Base-by-base conservation (phyloP, 345 rosid genomes). In the Syzygium jambos region DNA sequence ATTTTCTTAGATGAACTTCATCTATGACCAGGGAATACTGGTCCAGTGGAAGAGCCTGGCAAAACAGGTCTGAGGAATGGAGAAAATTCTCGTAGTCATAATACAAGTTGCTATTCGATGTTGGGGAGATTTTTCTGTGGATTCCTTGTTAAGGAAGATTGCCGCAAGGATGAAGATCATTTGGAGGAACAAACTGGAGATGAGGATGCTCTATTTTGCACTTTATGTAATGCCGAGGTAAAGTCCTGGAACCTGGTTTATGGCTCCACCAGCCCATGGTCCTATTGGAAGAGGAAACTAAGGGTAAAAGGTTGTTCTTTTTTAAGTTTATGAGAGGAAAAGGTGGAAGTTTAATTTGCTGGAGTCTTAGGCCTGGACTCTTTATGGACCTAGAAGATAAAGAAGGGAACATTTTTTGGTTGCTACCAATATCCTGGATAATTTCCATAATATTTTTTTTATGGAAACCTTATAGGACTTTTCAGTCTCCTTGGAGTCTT, bases 181-280 rank as follows among this genome's bases (percentile, higher is more conserved):
- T 78, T 90, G 9, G 94, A 86, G 85, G 91, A 92, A 88, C 92
- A 90, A 86, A 87, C 91, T n/a, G 93, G 91, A 80, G 95, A 88
- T 41, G 98, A 95, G 89, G 98, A 96, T 30, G 95, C 95, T 87
- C 56, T 96, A 65, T 95, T 96, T 92, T 97, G 99, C 92, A 94
- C 98, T 63, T 89, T 97, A 90, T 96, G 99, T 93, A 95, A 96
- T 92, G 98, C 98, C 30, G 98, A 95, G 96, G 98, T 96, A 93
- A 84, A 85, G 65, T 43, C 51, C 85, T 82, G 78, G 78, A 84
- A 54, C 54, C 85, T 41, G 55, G 54, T 87, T 12, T 27, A 56
- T 78, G 78, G 43, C 80, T 68, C 25, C 80, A 34, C 49, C 49
- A 34, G 80, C 46, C 27, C 61, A 30, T 29, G 51, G 59, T 84